phyloP scores from a whole-genome alignment of 495 filamentous ascomycete species.

The Neurospora sp. region DNA sequence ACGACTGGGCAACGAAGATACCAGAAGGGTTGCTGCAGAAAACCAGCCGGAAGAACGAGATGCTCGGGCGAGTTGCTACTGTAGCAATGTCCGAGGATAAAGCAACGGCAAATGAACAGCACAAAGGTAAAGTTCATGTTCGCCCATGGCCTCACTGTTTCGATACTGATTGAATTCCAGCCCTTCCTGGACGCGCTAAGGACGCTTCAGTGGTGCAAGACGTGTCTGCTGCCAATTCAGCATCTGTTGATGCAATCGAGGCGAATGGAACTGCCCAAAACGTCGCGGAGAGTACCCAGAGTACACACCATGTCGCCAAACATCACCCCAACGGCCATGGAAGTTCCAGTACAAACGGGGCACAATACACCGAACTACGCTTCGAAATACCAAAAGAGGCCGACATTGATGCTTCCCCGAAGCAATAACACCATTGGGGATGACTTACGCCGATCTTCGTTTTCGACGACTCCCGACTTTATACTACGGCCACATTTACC shows the following conservation, averaged over 20 bases:
- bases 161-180: neutral
- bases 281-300: neutral
- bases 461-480: neutral
- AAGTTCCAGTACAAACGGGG: neutral
- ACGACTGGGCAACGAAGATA: slow-evolving; percentile 59
- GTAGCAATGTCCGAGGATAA: neutral
- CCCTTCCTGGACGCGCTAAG: neutral
- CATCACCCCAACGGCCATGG: neutral
- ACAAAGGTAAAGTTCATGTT: neutral
- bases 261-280: neutral
- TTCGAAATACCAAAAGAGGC: neutral
- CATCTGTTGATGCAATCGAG: neutral
- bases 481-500: neutral
- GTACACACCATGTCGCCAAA: neutral
- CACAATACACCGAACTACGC: neutral
- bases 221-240: neutral
- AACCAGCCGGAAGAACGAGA: neutral
- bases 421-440: neutral
- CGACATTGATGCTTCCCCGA: neutral
- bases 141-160: neutral
- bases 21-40: slow-evolving; percentile 6
- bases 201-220: neutral
- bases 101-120: neutral
- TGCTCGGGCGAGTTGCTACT: neutral
- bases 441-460: neutral